A percentile compares a stretch with the other conserved stretches of the same genome.
Conservation (phyloP, 2,329 filamentous ascomycete genomes). For the Alternaria rosae region DNA sequence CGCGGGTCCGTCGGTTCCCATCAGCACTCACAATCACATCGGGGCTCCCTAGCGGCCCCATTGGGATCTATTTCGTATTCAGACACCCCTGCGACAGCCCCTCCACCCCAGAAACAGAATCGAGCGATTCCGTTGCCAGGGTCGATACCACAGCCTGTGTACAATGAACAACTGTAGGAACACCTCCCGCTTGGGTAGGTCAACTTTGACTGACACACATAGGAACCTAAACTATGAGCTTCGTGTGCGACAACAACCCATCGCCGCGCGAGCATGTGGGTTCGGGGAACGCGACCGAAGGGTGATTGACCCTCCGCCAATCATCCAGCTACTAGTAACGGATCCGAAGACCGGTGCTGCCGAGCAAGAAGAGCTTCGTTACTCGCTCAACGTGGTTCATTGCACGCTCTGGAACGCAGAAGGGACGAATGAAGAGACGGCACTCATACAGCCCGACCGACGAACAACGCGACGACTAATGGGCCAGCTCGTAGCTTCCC, state of each 20-base stretch:
- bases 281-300: slow-evolving; percentile 83
- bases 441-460: slow-evolving; percentile 72
- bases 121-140: slow-evolving; percentile 45
- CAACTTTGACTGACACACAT: slow-evolving; percentile 30
- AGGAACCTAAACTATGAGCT: slow-evolving; percentile 58
- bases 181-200: slow-evolving; percentile 23
- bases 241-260: slow-evolving; percentile 76
- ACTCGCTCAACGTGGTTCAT: slow-evolving; percentile 75
- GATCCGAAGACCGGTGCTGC: slow-evolving; percentile 59
- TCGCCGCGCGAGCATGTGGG: slow-evolving; percentile 79
- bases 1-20: slow-evolving; percentile 49
- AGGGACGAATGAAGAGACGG: slow-evolving; percentile 71
- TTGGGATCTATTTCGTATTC: slow-evolving; percentile 43
- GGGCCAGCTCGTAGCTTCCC: slow-evolving; percentile 79
- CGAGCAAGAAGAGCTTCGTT: slow-evolving; percentile 66
- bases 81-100: slow-evolving; percentile 41
- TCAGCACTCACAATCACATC: slow-evolving; percentile 47
- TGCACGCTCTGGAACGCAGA: slow-evolving; percentile 78
- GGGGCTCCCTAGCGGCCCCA: slow-evolving; percentile 43
- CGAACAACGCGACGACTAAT: slow-evolving; percentile 78
- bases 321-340: slow-evolving; percentile 75
- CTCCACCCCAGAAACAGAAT: slow-evolving; percentile 39
- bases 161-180: slow-evolving; percentile 51
- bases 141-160: slow-evolving; percentile 49
- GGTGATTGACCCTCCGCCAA: slow-evolving; percentile 84